A percentile compares a stretch with the other conserved stretches of the same genome.
phyloP scores from a whole-genome alignment of 2,329 filamentous ascomycete genomes.

The Colletotrichum melonis region DNA sequence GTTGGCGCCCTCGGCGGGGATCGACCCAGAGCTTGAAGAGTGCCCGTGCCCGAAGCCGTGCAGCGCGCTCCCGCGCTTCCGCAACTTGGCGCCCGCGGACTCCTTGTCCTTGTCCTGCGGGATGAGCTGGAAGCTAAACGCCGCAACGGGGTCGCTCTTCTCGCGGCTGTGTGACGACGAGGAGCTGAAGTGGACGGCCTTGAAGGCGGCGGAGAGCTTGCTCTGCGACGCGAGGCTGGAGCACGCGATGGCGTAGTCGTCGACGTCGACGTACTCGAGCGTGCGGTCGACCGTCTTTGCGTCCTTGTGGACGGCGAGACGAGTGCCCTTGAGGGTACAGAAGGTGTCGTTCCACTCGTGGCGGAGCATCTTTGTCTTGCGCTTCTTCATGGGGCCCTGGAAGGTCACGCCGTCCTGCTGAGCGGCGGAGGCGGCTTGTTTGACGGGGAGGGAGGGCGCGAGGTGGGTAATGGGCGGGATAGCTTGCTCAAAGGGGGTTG shows the following conservation, averaged over 20 bases:
- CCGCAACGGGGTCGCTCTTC: conserved; percentile 69
- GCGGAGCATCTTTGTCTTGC: conserved; percentile 87
- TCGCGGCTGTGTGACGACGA: conserved; percentile 61
- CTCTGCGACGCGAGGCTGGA: conserved; percentile 78
- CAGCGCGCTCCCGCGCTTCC: conserved; percentile 64
- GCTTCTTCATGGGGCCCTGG: conserved; percentile 93
- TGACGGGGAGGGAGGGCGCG: conserved; percentile 37
- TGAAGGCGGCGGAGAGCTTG: conserved; percentile 90
- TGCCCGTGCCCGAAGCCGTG: conserved; percentile 39
- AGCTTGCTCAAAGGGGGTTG: conserved; percentile 55
- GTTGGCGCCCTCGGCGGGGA: conserved; percentile 60
- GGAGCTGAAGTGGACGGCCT: conserved; percentile 72
- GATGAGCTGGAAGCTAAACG: conserved; percentile 88
- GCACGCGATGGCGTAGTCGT: conserved; percentile 90
- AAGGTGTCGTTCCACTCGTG: conserved; percentile 96
- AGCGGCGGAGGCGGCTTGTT: conserved; percentile 42
- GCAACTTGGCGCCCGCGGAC: conserved; percentile 51
- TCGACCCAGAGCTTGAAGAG: conserved; percentile 40
- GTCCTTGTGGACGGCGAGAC: conserved; percentile 81
- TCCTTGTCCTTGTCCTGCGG: conserved; percentile 72
- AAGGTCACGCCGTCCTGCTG: conserved; percentile 70
- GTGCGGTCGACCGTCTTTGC: conserved; percentile 63
- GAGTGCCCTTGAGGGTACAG: conserved; percentile 84
- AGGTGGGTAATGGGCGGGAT: conserved; percentile 48
- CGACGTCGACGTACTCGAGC: conserved; percentile 85